Evolutionary conservation across 495 filamentous ascomycete genomes (phyloP).

Genomic region (Rhypophila decipiens): DNA sequence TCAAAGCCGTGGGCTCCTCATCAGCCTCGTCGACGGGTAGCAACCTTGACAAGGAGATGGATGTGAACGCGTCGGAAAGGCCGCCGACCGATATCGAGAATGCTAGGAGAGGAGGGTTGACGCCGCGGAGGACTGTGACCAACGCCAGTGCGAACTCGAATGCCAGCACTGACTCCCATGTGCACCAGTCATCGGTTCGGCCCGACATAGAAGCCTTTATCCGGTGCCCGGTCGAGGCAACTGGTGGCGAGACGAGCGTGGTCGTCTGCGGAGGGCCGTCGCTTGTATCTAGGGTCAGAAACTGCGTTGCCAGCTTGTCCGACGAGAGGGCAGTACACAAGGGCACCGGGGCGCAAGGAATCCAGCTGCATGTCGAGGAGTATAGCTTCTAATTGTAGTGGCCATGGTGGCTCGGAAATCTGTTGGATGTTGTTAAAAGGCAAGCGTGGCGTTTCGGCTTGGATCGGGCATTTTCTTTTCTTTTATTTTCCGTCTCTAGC

Average conservation of each 20-base stretch:
- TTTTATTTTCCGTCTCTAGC: too few species aligned
- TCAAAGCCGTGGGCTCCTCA: neutral
- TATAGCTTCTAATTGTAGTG: conserved; percentile 38
- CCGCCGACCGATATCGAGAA: conserved; percentile 18
- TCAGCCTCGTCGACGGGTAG: conserved; percentile 14
- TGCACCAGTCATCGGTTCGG: conserved; percentile 30
- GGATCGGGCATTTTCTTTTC: neutral
- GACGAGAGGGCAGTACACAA: conserved; percentile 89
- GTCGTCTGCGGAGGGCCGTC: conserved; percentile 73
- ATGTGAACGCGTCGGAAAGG: conserved; percentile 17
- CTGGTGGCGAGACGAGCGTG: conserved; percentile 74
- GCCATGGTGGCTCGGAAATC: too few species aligned
- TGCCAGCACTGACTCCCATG: conserved; percentile 34
- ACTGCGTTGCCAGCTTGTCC: conserved; percentile 61
- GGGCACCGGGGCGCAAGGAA: conserved; percentile 80
- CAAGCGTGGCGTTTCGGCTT: neutral
- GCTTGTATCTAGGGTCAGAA: conserved; percentile 58
- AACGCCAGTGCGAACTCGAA: conserved; percentile 30
- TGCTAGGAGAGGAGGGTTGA: conserved; percentile 10
- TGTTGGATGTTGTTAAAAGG: neutral
- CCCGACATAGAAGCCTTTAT: conserved; percentile 42
- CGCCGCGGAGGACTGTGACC: conserved; percentile 23
- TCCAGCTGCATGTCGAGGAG: conserved; percentile 46
- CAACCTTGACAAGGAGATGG: conserved; percentile 7
- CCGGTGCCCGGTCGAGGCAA: conserved; percentile 55